Conservation (phyloP, 108 stramenopile genomes). For the Skeletonema grethae region DNA sequence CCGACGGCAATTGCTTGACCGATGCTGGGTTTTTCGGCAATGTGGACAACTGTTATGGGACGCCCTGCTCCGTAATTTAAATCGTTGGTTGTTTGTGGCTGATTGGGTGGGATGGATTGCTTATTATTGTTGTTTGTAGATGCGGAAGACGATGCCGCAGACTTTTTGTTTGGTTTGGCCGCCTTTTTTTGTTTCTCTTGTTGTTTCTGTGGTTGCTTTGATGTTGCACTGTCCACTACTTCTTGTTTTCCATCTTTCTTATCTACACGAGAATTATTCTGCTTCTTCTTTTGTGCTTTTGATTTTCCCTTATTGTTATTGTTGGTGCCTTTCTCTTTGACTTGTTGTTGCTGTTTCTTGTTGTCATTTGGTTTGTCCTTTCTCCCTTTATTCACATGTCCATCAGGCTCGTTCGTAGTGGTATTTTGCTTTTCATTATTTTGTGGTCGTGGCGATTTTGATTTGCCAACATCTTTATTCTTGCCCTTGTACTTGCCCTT, state of each 20-base stretch:
- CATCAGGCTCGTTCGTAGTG: not conserved
- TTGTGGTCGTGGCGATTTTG: not conserved
- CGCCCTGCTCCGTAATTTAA: constrained; percentile 74
- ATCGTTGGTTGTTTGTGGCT: constrained; percentile 84
- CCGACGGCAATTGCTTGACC: constrained; percentile 85
- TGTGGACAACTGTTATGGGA: constrained; percentile 70
- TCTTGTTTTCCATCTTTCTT: not conserved
- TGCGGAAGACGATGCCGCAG: constrained; percentile 4
- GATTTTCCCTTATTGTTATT: constrained; percentile 11
- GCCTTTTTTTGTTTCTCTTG: constrained; percentile 5
- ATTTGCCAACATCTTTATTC: not conserved
- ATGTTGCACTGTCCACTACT: not conserved
- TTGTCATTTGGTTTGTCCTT: constrained; percentile 13
- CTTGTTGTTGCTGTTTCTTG: constrained; percentile 14
- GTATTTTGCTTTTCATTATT: not conserved
- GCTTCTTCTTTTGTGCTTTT: constrained; percentile 12
- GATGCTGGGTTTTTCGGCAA: constrained; percentile 88
- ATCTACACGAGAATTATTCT: constrained; percentile 4
- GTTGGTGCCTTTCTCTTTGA: constrained; percentile 2
- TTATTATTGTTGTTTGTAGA: constrained; percentile 1
- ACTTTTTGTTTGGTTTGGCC: constrained; percentile 7
- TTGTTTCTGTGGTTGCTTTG: constrained; percentile 13
- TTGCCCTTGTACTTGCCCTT: not conserved
- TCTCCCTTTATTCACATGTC: not conserved
- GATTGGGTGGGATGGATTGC: constrained; percentile 66